phyloP scores from a whole-genome alignment of 768 basidiomycete species.

The Filobasidium wieringae region DNA sequence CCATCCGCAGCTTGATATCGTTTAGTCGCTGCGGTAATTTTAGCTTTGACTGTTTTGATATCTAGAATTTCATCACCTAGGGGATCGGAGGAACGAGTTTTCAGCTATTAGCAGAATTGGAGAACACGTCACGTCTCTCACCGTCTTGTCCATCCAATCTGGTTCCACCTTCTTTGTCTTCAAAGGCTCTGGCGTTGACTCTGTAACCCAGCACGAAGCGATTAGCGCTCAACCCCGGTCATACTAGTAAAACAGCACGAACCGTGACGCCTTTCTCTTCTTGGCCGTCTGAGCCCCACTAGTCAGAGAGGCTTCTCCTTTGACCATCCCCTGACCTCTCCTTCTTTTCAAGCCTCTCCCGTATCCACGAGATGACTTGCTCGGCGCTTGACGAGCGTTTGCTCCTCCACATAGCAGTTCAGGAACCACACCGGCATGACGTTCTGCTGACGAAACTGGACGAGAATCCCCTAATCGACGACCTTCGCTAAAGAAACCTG shows the following conservation, averaged over 20 bases:
- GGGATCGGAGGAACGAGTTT: neutral
- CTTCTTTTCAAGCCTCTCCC: neutral
- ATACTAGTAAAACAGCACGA: neutral
- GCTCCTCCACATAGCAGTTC: neutral
- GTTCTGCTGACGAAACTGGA: neutral
- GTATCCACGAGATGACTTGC: neutral
- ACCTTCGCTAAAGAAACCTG: slow-evolving; percentile 37
- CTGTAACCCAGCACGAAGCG: neutral
- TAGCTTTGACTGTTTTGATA: neutral
- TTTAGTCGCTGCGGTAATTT: neutral
- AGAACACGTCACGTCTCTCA: neutral
- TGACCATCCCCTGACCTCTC: slow-evolving; percentile 17
- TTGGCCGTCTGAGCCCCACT: slow-evolving; percentile 37
- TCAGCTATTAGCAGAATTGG: neutral
- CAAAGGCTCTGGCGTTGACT: slow-evolving; percentile 4
- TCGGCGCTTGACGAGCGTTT: slow-evolving; percentile 4
- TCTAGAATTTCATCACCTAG: neutral
- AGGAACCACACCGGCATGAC: neutral
- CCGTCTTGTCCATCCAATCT: slow-evolving; percentile 3
- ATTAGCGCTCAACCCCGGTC: neutral
- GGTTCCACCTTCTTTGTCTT: slow-evolving; percentile 5
- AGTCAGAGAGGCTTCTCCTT: slow-evolving; percentile 26
- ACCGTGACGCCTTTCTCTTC: slow-evolving; percentile 19
- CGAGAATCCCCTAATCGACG: neutral
- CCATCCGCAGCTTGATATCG: neutral